Evolutionary conservation across 768 basidiomycete genomes (phyloP).

Genomic region (Mycena albidolilacea): DNA sequence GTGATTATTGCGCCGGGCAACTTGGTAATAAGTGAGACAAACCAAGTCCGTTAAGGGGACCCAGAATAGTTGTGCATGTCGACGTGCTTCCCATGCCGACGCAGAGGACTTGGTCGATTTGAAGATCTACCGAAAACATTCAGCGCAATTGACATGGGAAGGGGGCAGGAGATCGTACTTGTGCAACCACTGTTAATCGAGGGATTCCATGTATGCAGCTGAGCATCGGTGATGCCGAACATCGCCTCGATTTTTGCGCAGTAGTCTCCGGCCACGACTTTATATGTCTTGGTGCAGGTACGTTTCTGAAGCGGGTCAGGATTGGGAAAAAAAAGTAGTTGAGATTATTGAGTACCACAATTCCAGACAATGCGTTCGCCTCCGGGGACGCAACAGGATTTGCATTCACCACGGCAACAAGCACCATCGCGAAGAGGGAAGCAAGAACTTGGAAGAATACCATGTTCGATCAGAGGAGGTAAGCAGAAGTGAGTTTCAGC

Average conservation of each 20-base stretch:
- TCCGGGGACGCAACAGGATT: constrained; percentile 1
- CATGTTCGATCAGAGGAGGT: not conserved
- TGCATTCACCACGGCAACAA: not conserved
- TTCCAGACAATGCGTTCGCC: not conserved
- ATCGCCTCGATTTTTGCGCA: not conserved
- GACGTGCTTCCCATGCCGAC: not conserved
- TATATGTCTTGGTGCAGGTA: not conserved
- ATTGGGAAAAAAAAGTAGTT: not conserved
- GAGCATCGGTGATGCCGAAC: not conserved
- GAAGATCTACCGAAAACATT: too few relatives aligned
- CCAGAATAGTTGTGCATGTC: constrained; percentile 1
- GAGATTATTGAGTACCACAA: not conserved
- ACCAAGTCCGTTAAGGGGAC: constrained; percentile 1
- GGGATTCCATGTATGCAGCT: not conserved
- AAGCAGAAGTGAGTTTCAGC: constrained; percentile 3
- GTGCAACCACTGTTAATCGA: not conserved
- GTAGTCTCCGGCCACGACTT: too few relatives aligned
- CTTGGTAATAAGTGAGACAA: not conserved
- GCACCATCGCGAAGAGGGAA: constrained; percentile 1
- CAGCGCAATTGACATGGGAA: too few relatives aligned
- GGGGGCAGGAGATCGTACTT: too few relatives aligned
- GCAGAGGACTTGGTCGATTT: not conserved
- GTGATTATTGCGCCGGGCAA: not conserved
- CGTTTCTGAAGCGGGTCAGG: not conserved
- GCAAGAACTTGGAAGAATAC: not conserved